These are phyloP conservation scores for Cryptococcus sp. DNA, from an alignment of 1,284 basidiomycete species.

Conservation along the genomic window DNA sequence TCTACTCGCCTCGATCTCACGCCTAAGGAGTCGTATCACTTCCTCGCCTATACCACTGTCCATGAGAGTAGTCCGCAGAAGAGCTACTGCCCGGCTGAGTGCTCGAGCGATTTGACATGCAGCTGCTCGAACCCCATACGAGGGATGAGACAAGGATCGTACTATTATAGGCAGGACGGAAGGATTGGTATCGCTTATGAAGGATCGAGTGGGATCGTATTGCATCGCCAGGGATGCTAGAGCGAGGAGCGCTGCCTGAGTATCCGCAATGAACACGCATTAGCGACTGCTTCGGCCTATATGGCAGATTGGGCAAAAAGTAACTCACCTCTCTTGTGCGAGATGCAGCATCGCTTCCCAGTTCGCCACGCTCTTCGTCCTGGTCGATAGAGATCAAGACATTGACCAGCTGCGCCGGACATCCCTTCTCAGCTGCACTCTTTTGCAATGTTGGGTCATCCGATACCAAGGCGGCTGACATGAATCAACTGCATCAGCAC, in stretches of 20 bases:
- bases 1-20: constrained; percentile 31
- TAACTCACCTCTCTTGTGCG: constrained; percentile 64
- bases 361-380: constrained; percentile 61
- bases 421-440: constrained; percentile 35
- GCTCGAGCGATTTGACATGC: constrained; percentile 83
- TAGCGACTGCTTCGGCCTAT: background rate
- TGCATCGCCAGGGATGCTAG: constrained; percentile 70
- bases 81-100: constrained; percentile 71
- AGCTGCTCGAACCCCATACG: constrained; percentile 74
- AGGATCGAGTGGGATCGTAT: constrained; percentile 67
- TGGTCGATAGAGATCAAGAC: constrained; percentile 48
- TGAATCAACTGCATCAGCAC: background rate
- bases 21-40: constrained; percentile 63
- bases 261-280: background rate
- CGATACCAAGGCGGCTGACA: constrained; percentile 66
- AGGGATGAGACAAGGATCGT: constrained; percentile 61
- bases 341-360: constrained; percentile 59
- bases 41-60: constrained; percentile 75
- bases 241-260: constrained; percentile 67
- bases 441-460: constrained; percentile 68
- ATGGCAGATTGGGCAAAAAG: constrained; percentile 7
- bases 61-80: constrained; percentile 76
- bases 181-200: constrained; percentile 61
- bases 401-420: constrained; percentile 28
- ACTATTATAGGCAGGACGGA: constrained; percentile 61